These are phyloP conservation scores for Dichotomopilus funicola DNA, from an alignment of 2,329 filamentous ascomycete species.

Conservation along the genomic window DNA sequence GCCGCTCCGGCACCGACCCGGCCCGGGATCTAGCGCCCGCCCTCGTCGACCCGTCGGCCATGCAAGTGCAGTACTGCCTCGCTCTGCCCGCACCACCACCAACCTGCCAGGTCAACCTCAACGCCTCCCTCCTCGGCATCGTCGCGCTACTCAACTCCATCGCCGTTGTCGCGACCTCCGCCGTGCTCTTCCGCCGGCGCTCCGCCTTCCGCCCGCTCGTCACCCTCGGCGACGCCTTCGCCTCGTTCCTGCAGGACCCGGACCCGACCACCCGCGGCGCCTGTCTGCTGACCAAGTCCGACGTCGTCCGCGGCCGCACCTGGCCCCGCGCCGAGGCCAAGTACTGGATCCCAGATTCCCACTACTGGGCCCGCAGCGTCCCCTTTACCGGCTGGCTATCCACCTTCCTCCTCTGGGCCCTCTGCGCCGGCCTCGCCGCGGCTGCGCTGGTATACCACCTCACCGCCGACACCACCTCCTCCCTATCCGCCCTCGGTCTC, in stretches of 20 bases:
- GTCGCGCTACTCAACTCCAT: slow-evolving; percentile 38
- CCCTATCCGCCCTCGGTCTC: slow-evolving; percentile 35
- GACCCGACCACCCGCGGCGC: slow-evolving; percentile 38
- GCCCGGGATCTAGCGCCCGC: no score
- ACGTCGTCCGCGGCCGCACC: slow-evolving; percentile 34
- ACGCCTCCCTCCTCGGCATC: slow-evolving; percentile 37
- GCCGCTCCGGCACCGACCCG: no score
- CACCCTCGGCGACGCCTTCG: slow-evolving; percentile 46
- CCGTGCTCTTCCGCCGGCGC: slow-evolving; percentile 25
- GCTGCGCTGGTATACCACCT: slow-evolving; percentile 35
- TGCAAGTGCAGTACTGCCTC: slow-evolving; percentile 29
- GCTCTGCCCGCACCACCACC: slow-evolving; percentile 21
- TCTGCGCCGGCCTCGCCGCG: slow-evolving; percentile 32
- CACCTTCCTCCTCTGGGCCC: slow-evolving; percentile 35
- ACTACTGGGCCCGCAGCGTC: slow-evolving; percentile 42
- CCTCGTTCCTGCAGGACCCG: slow-evolving; percentile 42
- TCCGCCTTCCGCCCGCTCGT: slow-evolving; percentile 39
- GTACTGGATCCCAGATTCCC: slow-evolving; percentile 35
- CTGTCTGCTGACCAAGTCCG: slow-evolving; percentile 42
- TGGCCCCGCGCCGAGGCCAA: slow-evolving; percentile 38
- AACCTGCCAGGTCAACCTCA: slow-evolving; percentile 38
- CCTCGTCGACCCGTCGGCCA: slow-evolving; percentile 19
- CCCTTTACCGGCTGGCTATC: slow-evolving; percentile 38
- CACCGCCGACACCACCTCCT: slow-evolving; percentile 23
- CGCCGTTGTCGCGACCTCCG: slow-evolving; percentile 29